Evolutionary conservation across 2,329 filamentous ascomycete genomes (phyloP), one percentile per base, ranked within the genome.

Genomic region (Truncatella angustata): DNA sequence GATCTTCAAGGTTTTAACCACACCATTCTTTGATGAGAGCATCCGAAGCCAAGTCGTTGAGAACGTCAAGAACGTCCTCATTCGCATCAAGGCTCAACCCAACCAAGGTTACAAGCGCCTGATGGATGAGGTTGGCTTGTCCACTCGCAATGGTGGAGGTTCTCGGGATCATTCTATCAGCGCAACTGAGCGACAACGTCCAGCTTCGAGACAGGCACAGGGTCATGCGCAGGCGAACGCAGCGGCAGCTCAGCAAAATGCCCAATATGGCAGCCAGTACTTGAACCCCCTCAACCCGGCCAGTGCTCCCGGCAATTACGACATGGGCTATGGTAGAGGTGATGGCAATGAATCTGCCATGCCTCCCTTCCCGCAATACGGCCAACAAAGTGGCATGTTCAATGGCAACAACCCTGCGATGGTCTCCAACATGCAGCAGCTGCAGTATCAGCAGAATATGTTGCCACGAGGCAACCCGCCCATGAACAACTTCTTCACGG

Each of bases 1-100:
- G 60, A 97, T 99, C 64, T 99, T 97, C 82, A 99, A 99, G 78
- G 92, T 97, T 30, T 79, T 99, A 51, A 97, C 94, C 0, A 97
- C 92, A 6, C 94, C 94, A 0, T 97, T 97, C 80, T 92, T 97
- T 58, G 94, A 99, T 59, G 94, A 99, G 68, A 85, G 78, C 49
- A 92, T 97, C 66, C 88, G 94, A 44, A 77, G 81, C 42, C 90
- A 97, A 63, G 91, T 97, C 20, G 84, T 96, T 4, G 91, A 96
- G 64, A 97, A 91, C 53, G 90, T 99, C 48, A 91, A 93, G 65
- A 90, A 85, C 62, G 91, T 97, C 35, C 80, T 99, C 30, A 73
- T 93, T 30, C 88, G 88, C 63, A 87, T 97, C 71, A 97, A 97
- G 75, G 93, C 91, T 5, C 90, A 96, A 64, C 91, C 94, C 14